Evolutionary conservation across 495 filamentous ascomycete genomes (phyloP).

Genomic region (Astrothelium macrocarpum): DNA sequence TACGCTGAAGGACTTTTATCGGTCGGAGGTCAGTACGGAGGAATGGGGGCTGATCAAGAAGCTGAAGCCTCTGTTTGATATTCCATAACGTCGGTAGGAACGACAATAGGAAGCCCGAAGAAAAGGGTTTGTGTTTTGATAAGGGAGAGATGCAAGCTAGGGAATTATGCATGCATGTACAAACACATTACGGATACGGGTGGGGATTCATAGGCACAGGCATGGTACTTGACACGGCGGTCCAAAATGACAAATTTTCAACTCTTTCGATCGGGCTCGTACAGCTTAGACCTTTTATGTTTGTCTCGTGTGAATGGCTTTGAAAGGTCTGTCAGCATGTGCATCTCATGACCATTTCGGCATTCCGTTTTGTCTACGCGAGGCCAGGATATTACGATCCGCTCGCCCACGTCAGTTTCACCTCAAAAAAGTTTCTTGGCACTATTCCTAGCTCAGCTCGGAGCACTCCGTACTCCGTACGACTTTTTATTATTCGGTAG

Average conservation of each 20-base stretch:
- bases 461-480: no score
- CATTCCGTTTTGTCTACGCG: no score
- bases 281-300: background rate
- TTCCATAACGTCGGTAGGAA: conserved; percentile 40
- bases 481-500: no score
- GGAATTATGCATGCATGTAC: background rate
- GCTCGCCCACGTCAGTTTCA: no score
- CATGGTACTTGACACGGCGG: background rate
- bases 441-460: no score
- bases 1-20: conserved; percentile 91
- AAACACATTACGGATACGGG: no score
- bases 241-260: background rate
- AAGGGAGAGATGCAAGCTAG: background rate
- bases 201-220: background rate
- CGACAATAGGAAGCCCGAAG: background rate
- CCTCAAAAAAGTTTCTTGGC: no score
- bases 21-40: conserved; percentile 79
- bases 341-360: no score
- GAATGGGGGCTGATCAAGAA: conserved; percentile 90
- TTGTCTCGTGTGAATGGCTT: background rate
- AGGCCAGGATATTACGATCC: no score
- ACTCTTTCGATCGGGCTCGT: background rate
- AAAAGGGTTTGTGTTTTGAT: background rate
- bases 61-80: conserved; percentile 89
- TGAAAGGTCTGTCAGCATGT: background rate